Percentiles rank a stretch among this genome's conserved stretches.
Evolutionary conservation across 345 rosid genomes (phyloP).

Genomic region (Anastatica hierochuntica): DNA sequence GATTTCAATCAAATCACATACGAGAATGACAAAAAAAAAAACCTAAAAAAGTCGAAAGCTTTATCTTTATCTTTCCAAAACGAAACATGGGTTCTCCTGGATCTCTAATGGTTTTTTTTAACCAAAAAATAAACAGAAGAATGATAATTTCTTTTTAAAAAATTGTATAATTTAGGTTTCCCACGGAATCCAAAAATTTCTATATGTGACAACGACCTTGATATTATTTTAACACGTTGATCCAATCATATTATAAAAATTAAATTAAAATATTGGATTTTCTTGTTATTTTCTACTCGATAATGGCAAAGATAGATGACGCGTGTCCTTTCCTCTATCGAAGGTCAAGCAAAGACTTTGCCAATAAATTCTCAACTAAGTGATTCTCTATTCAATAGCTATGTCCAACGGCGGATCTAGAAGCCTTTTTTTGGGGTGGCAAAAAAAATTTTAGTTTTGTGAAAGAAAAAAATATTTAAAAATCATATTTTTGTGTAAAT

Average conservation of each 20-base stretch:
- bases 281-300: not conserved
- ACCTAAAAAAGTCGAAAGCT: slow-evolving; percentile 15
- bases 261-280: not conserved
- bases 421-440: too few species aligned
- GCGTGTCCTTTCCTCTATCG: too few species aligned
- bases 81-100: slow-evolving; percentile 25
- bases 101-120: slow-evolving; percentile 18
- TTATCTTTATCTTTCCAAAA: slow-evolving; percentile 22
- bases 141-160: too few species aligned
- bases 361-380: too few species aligned
- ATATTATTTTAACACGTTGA: too few species aligned
- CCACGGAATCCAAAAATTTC: slow-evolving; percentile 16
- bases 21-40: not conserved
- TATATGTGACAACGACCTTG: slow-evolving; percentile 25
- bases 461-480: too few species aligned
- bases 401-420: too few species aligned
- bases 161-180: not conserved
- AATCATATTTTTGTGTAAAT: too few species aligned
- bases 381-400: too few species aligned
- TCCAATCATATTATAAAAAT: slow-evolving; percentile 9
- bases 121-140: not conserved
- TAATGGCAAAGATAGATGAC: too few species aligned
- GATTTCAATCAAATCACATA: not conserved
- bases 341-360: too few species aligned
- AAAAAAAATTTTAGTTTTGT: too few species aligned